Evolutionary conservation across 345 rosid species (phyloP), one percentile per base, ranked within the genome.

Genomic region (Dipteronia dyeriana): DNA sequence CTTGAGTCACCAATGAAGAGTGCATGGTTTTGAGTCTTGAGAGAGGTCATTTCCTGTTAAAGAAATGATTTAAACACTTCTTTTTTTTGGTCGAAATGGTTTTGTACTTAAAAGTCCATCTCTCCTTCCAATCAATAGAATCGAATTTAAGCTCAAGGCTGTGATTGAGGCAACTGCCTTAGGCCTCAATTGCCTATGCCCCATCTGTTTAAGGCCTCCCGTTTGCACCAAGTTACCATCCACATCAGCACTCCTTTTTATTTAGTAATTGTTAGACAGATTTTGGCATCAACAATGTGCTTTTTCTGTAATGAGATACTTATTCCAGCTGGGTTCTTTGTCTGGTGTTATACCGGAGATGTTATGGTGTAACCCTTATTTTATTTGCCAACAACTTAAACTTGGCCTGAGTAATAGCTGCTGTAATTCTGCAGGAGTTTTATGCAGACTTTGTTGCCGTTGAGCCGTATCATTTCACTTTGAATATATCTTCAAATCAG

Each of bases 361-460:
- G 29, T 47, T 74, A 7, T 74, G 59, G 22, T 25, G 14, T 34
- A 49, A 19, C 39, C 34, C 51, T 53, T 12, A 20, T 66, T 5
- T 66, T 26, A 3, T 75, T 75, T 34, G 23, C 20, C 54, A n/a
- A 64, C 29, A 64, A 45, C 31, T 49, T 26, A 67, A 41, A 23
- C 53, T 16, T 70, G 62, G 54, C 47, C 31, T 34, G 25, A 64
- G 66, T 43, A 57, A 49, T 74, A 54, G 41, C 45, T 47, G 25
- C 70, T 34, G 77, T 87, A 81, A 49, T 82, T 59, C 82, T 89
- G 88, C 92, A 94, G 99, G 99, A 96, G 86, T 92, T 82, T 75
- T 96, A 91, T 87, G 98, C 97, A 73, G 99, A 96, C 84, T 96
- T 96, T 85, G 90, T 94, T 76, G 90, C 98, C 2, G 57, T 84